Evolutionary conservation across 768 basidiomycete genomes (phyloP), one percentile per base, ranked within the genome.

Genomic region (Cystobasidium onofrii): DNA sequence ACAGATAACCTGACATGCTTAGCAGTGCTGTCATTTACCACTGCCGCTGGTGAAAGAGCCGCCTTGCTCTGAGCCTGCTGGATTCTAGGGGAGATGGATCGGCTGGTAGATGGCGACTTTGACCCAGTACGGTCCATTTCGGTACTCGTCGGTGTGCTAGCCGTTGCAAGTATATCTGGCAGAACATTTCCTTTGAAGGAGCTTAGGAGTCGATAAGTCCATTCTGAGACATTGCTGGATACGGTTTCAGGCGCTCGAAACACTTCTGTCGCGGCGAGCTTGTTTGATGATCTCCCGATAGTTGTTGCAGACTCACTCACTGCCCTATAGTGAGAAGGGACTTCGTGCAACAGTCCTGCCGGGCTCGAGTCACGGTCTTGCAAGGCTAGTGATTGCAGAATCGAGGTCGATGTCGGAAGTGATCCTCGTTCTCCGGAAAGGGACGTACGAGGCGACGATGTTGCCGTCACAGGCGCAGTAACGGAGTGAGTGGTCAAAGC

Each of bases 281-380:
- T 54, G 25, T 46, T 46, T 13, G n/a, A 20, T 2, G 31, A 31
- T 54, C 61, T 71, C 1, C 69, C 34, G 13, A 71, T 55, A 18
- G 69, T 71, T n/a, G 69, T 60, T 6, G 69, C 69, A 10, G 69
- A 71, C 54, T 71, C 69, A 54, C 69, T 71, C 27, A 71, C 69
- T 12, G 69, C 69, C 17, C 69, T 4, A 31, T 60, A 71, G 34
- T 71, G 69, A 3, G 18, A 31, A 4, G 65, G 65, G 3, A n/a
- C 4, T 20, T 50, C 46, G 18, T 50, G 57, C 6, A 13, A 27
- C 6, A 13, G 15, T 60, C 6, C 6, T 12, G 33, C 4, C 27
- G 57, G 31, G 3, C 20, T 13, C 20, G 6, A 6, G 10, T 23
- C 15, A 4, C 15, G 23, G 57, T 20, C 9, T 29, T 18, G 63